phyloP scores from a whole-genome alignment of 2,329 filamentous ascomycete genomes.

The Tolypocladium pustulatum region DNA sequence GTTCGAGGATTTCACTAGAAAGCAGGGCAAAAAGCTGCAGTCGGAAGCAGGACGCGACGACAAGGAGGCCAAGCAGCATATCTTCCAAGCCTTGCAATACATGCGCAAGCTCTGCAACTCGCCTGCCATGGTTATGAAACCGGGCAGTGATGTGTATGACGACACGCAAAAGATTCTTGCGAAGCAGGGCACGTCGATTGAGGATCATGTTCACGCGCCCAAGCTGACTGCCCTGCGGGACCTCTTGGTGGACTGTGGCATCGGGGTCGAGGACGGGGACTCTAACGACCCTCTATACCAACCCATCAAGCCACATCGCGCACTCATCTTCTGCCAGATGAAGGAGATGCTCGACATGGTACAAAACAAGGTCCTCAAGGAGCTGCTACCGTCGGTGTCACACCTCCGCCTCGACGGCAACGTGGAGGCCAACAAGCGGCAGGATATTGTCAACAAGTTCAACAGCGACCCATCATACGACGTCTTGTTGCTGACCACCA shows the following conservation, averaged over 20 bases:
- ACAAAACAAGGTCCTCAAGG: conserved; percentile 82
- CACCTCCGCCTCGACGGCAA: conserved; percentile 89
- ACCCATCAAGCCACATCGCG: conserved; percentile 91
- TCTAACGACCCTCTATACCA: conserved; percentile 52
- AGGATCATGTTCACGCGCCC: conserved; percentile 80
- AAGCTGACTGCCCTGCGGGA: conserved; percentile 87
- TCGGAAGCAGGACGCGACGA: conserved; percentile 76
- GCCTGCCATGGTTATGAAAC: conserved; percentile 90
- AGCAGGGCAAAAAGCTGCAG: conserved; percentile 79
- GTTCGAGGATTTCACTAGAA: conserved; percentile 93
- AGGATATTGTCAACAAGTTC: conserved; percentile 98
- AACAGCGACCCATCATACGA: conserved; percentile 97
- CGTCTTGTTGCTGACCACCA: conserved; percentile 84
- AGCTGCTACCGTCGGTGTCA: conserved; percentile 84
- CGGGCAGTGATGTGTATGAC: conserved; percentile 81
- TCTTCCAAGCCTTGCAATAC: conserved; percentile 97
- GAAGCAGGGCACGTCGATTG: conserved; percentile 69
- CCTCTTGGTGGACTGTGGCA: conserved; percentile 95
- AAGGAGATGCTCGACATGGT: conserved; percentile 99
- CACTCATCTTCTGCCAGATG: conserved; percentile 97
- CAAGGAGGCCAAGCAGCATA: conserved; percentile 93
- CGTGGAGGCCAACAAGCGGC: conserved; percentile 85
- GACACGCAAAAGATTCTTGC: conserved; percentile 73
- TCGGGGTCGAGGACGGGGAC: conserved; percentile 64
- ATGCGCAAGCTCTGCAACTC: conserved; percentile 99